Percentiles rank a stretch among this genome's conserved stretches.
These are phyloP conservation scores for Discostella stelligeroides DNA, from an alignment of 108 stramenopile genomes.

Conservation along the genomic window DNA sequence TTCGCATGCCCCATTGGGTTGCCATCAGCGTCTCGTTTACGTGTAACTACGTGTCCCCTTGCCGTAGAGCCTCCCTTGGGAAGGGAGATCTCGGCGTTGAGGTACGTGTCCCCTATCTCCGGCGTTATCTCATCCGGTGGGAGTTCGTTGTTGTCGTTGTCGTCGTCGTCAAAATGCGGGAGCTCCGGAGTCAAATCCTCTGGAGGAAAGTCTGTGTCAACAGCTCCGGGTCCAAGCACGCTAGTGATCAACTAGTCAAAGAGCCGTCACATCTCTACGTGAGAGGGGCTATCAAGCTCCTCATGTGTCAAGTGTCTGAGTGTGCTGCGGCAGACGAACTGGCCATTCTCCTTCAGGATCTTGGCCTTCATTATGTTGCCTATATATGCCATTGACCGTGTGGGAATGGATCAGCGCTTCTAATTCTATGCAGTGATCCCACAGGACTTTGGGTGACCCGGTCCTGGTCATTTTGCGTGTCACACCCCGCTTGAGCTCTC, in stretches of 20 bases:
- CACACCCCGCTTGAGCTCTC: conserved; percentile 27
- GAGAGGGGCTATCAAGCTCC: not conserved
- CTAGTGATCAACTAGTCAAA: not conserved
- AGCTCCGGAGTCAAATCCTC: not conserved
- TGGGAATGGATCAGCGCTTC: conserved; percentile 25
- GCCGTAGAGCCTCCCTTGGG: conserved; percentile 19
- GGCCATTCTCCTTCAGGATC: conserved; percentile 28
- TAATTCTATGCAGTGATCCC: conserved; percentile 36
- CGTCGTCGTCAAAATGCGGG: not conserved
- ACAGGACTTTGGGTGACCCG: conserved; percentile 13
- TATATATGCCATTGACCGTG: conserved; percentile 25
- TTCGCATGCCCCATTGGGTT: conserved; percentile 29
- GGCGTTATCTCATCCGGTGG: not conserved
- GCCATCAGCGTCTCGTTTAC: conserved; percentile 45
- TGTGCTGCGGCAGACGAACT: conserved; percentile 8
- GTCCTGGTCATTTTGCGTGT: conserved; percentile 11
- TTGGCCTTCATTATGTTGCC: conserved; percentile 11
- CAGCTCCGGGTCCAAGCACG: not conserved
- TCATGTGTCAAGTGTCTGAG: not conserved
- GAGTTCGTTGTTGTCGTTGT: not conserved
- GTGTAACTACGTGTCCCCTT: conserved; percentile 30
- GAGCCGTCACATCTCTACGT: not conserved
- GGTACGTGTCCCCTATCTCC: conserved; percentile 21
- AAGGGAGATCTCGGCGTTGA: conserved; percentile 32
- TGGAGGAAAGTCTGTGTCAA: not conserved